Evolutionary conservation across 2,329 filamentous ascomycete species (phyloP).

Genomic region (Cucurbitaria berberidis): DNA sequence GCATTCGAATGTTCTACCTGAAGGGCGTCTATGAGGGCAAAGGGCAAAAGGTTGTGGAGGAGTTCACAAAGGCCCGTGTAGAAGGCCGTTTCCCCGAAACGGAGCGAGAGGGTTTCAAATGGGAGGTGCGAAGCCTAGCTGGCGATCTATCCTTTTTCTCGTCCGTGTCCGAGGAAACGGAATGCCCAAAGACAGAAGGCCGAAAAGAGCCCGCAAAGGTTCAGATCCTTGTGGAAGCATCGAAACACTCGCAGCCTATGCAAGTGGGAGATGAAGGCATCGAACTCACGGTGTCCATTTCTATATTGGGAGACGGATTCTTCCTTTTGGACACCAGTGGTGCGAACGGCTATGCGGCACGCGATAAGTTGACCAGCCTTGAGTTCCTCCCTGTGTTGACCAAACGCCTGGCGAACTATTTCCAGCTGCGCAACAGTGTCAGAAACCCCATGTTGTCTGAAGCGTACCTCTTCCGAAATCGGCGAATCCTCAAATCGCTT

Average conservation of each 20-base stretch:
- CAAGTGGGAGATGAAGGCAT: constrained; percentile 61
- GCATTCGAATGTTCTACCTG: constrained; percentile 64
- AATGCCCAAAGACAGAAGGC: constrained; percentile 66
- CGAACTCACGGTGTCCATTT: constrained; percentile 72
- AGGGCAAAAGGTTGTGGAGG: constrained; percentile 78
- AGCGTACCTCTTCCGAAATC: constrained; percentile 77
- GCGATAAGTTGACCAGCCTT: constrained; percentile 73
- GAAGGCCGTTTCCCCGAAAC: constrained; percentile 82
- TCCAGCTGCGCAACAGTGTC: constrained; percentile 72
- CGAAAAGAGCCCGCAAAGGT: constrained; percentile 72
- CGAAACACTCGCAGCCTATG: constrained; percentile 64
- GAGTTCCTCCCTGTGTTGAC: constrained; percentile 77
- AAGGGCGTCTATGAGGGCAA: constrained; percentile 79
- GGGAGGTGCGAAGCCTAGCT: constrained; percentile 75
- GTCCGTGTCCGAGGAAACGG: constrained; percentile 74
- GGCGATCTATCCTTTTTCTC: constrained; percentile 64
- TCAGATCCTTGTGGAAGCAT: constrained; percentile 74
- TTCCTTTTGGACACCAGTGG: constrained; percentile 67
- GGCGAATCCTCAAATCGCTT: constrained; percentile 75
- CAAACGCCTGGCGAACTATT: constrained; percentile 74
- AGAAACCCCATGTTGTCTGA: constrained; percentile 69
- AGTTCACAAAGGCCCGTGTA: constrained; percentile 83
- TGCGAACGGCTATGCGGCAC: constrained; percentile 71
- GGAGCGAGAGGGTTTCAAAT: constrained; percentile 81
- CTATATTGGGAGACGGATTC: constrained; percentile 59